These are phyloP conservation scores for Fraxinus platypoda DNA, from an alignment of 305 asterid species.

Conservation along the genomic window DNA sequence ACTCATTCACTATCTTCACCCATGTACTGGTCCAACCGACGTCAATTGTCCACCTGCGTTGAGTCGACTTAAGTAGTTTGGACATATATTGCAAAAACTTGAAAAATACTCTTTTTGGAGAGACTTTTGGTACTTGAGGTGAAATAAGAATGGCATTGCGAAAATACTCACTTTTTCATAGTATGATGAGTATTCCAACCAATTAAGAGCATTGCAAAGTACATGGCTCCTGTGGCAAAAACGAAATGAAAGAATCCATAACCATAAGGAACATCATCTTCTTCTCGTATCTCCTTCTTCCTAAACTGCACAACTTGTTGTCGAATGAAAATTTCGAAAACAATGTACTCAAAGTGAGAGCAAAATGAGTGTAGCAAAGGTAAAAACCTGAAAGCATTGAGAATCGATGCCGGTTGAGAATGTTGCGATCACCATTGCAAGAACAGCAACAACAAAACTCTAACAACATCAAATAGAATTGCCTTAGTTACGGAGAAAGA, in stretches of 20 bases:
- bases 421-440: conserved; percentile 52
- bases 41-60: conserved; percentile 47
- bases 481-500: neutral
- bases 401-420: conserved; percentile 56
- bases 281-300: conserved; percentile 42
- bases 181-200: conserved; percentile 56
- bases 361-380: neutral
- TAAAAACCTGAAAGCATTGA: conserved; percentile 48
- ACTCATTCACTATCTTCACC: conserved; percentile 59
- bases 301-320: conserved; percentile 33
- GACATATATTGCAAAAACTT: neutral
- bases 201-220: conserved; percentile 52
- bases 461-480: conserved; percentile 20
- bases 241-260: conserved; percentile 54
- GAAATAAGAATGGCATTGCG: neutral
- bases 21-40: conserved; percentile 61
- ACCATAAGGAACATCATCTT: conserved; percentile 52
- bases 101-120: neutral
- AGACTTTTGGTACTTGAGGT: neutral
- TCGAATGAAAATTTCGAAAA: neutral
- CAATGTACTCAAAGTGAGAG: neutral
- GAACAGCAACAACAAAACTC: conserved; percentile 53
- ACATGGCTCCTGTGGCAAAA: conserved; percentile 59
- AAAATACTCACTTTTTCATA: conserved; percentile 43
- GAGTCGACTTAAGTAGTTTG: neutral